These are phyloP conservation scores for Xylariaceae sp. DNA, from an alignment of 2,329 filamentous ascomycete species.

Conservation along the genomic window DNA sequence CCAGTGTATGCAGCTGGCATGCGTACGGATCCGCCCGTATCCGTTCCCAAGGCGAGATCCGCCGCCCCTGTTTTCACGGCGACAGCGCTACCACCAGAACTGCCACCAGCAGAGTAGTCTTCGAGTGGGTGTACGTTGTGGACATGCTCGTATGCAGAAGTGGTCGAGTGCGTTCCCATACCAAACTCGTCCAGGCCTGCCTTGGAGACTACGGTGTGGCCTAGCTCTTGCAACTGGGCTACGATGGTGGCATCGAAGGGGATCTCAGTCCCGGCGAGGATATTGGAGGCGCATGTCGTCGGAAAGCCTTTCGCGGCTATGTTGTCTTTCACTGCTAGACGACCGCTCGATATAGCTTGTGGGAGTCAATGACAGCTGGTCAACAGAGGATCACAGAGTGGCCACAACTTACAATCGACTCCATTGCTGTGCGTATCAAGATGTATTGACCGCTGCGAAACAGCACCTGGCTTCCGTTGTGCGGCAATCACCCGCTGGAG, in stretches of 20 bases:
- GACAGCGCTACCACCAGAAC: constrained; percentile 89
- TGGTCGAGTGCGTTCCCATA: constrained; percentile 79
- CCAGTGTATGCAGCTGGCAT: constrained; percentile 85
- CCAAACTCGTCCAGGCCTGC: constrained; percentile 96
- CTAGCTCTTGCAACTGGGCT: constrained; percentile 57
- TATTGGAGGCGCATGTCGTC: constrained; percentile 80
- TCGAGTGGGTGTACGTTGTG: constrained; percentile 39
- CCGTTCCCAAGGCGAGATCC: constrained; percentile 74
- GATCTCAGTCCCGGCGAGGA: constrained; percentile 65
- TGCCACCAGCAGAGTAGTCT: constrained; percentile 68
- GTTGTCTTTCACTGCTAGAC: constrained; percentile 71
- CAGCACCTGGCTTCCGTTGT: constrained; percentile 13
- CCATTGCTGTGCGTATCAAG: too few relatives aligned
- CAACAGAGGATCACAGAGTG: too few relatives aligned
- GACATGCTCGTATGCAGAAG: constrained; percentile 66
- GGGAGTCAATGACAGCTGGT: neutral
- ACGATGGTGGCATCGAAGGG: constrained; percentile 84
- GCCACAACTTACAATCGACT: too few relatives aligned
- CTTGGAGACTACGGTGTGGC: constrained; percentile 67
- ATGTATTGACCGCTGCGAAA: neutral
- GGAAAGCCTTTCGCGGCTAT: constrained; percentile 61
- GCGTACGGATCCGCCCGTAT: constrained; percentile 86
- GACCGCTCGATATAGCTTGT: constrained; percentile 1
- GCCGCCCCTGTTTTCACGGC: constrained; percentile 63
- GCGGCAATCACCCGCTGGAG: constrained; percentile 21